phyloP scores from a whole-genome alignment of 2,329 filamentous ascomycete genomes.

The Neocatenulostroma microsporum region DNA sequence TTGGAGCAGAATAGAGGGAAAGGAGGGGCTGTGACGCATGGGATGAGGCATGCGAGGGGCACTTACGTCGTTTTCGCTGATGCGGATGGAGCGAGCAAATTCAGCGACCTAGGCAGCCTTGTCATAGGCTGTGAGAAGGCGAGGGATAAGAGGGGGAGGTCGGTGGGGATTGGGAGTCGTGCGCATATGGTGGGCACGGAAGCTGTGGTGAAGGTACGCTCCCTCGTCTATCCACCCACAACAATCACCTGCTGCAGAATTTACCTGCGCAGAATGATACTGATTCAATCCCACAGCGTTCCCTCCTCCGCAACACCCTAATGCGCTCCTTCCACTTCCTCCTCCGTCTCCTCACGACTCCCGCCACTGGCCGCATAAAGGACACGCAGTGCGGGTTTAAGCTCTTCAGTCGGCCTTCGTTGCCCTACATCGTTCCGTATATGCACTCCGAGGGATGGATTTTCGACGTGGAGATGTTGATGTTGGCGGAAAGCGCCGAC shows the following conservation, averaged over 20 bases:
- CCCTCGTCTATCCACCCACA: no score
- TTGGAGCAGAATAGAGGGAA: constrained; percentile 83
- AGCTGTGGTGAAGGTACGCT: constrained; percentile 79
- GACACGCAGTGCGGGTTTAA: constrained; percentile 99
- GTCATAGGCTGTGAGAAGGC: constrained; percentile 69
- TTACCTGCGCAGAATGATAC: no score
- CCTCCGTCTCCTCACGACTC: constrained; percentile 81
- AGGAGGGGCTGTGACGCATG: constrained; percentile 89
- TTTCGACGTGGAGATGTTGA: constrained; percentile 99
- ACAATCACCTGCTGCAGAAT: no score
- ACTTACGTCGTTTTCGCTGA: constrained; percentile 90
- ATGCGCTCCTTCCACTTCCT: constrained; percentile 97
- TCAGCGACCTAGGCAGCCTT: constrained; percentile 71
- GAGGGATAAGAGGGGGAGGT: constrained; percentile 64
- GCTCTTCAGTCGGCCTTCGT: constrained; percentile 74
- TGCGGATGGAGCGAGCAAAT: constrained; percentile 84
- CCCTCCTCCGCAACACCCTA: constrained; percentile 83
- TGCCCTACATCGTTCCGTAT: constrained; percentile 89
- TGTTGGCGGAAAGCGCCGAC: constrained; percentile 86
- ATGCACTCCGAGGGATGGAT: constrained; percentile 99
- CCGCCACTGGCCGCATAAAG: constrained; percentile 76
- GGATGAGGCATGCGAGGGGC: constrained; percentile 83
- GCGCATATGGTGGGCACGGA: constrained; percentile 92
- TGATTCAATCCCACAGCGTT: no score
- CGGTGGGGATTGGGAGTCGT: constrained; percentile 81